Base-by-base conservation (phyloP, 257 asterid genomes). In the Cordia subcordata region DNA sequence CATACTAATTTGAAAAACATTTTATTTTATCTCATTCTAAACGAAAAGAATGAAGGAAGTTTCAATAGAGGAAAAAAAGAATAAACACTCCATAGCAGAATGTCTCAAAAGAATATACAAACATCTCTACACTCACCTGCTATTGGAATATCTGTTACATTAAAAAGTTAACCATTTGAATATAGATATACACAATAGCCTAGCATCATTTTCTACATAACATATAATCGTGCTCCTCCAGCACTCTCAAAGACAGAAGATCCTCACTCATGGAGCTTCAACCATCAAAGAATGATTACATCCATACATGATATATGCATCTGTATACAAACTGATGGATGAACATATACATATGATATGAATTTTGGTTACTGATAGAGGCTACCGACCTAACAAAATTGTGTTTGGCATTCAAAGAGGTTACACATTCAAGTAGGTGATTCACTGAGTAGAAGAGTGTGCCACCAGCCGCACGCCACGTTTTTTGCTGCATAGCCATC, bases 391-490 rank as follows among this genome's bases (percentile, higher is more conserved):
- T 87, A 83, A 52, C 95, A 87, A 90, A 87, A 90, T 66, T 79
- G 85, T 66, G 63, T 60, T 42, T 74, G 37, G 67, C 59, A 21
- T 22, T 32, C 38, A 60, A 20, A 57, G n/a, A 38, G 51, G 44
- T 50, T 27, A 66, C 21, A 9, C 50, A 18, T 64, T 88, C 81
- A 91, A 17, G 75, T 73, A 10, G 81, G 79, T 54, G 90, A 73
- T 59, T 77, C 96, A 4, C 87, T 87, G 53, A 92, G 79, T 65
- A 89, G 67, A 68, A 92, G 95, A 27, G 99, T 92, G 78, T 92
- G 99, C 99, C 99, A 92, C 96, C 99, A 92, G n/a, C 99, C 99
- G 58, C 97, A 92, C 8, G 91, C 88, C 54, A 88, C 91, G 6
- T 80, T 82, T 77, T 65, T 86, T 0, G 87, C 79, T 3, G 56